Conservation (phyloP, 768 basidiomycete species). For the Hydnomerulius pinastri region DNA sequence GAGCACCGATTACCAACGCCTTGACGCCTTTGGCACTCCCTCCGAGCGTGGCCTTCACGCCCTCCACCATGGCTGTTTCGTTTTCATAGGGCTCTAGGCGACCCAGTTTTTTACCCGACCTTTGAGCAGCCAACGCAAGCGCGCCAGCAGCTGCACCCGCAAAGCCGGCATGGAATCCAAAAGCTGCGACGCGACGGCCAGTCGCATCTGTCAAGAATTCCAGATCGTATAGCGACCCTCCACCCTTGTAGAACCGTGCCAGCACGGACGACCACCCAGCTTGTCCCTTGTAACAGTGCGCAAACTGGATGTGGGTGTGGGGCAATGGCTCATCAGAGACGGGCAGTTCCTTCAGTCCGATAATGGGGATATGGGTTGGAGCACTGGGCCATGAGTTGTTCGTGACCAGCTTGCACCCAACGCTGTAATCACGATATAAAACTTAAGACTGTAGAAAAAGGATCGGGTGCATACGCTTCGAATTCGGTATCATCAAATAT, state of each 20-base stretch:
- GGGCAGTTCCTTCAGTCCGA: constrained; percentile 96
- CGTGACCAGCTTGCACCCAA: constrained; percentile 84
- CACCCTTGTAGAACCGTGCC: constrained; percentile 79
- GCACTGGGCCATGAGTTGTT: constrained; percentile 91
- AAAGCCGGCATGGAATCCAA: constrained; percentile 98
- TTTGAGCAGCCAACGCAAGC: constrained; percentile 72
- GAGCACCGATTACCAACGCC: constrained; percentile 93
- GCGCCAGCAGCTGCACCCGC: constrained; percentile 95
- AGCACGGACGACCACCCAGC: constrained; percentile 90
- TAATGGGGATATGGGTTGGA: constrained; percentile 72
- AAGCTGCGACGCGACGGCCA: constrained; percentile 94
- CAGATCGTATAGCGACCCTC: constrained; percentile 88
- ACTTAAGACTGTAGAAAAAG: constrained; percentile 3
- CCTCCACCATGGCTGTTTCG: constrained; percentile 79
- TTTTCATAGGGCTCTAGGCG: constrained; percentile 79
- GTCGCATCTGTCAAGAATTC: constrained; percentile 88
- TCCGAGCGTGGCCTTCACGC: constrained; percentile 66
- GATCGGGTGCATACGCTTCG: constrained; percentile 66
- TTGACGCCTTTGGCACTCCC: constrained; percentile 72
- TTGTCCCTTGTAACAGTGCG: constrained; percentile 96
- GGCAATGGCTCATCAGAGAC: constrained; percentile 78
- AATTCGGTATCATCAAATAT: constrained; percentile 95
- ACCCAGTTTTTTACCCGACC: constrained; percentile 61
- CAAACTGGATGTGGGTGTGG: constrained; percentile 97
- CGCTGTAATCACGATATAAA: constrained; percentile 46